phyloP scores from a whole-genome alignment of 257 asterid genomes.

The Nicotiana knightiana region DNA sequence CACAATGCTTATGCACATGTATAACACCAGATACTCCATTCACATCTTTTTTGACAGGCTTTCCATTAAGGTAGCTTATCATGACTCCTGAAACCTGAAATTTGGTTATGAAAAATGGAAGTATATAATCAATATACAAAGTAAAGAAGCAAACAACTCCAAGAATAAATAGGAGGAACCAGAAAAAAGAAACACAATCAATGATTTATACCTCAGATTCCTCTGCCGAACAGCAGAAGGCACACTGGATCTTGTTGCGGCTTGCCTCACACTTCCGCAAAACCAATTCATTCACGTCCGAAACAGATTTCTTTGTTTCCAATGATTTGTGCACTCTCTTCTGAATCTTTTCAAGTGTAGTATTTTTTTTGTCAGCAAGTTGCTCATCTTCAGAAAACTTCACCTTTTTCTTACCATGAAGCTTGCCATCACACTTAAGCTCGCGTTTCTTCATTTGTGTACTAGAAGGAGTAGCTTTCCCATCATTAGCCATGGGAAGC shows the following conservation, averaged over 20 bases:
- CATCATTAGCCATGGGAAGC: constrained; percentile 17
- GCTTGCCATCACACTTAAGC: constrained; percentile 5
- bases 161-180: neutral
- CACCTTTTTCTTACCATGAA: constrained; percentile 38
- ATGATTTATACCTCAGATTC: constrained; percentile 57
- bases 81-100: constrained; percentile 69
- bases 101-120: constrained; percentile 14
- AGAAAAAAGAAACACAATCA: constrained; percentile 1
- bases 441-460: constrained; percentile 16
- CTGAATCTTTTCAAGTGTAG: constrained; percentile 6
- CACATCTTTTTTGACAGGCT: constrained; percentile 31
- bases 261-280: constrained; percentile 33
- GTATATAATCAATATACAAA: neutral
- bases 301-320: constrained; percentile 19
- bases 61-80: constrained; percentile 66
- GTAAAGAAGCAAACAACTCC: constrained; percentile 6
- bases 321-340: constrained; percentile 17
- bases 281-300: constrained; percentile 19
- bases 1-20: constrained; percentile 67
- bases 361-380: constrained; percentile 11
- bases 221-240: constrained; percentile 69
- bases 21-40: constrained; percentile 32
- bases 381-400: constrained; percentile 29
- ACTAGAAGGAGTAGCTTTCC: constrained; percentile 18
- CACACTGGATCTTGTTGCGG: constrained; percentile 34